Base-by-base conservation (phyloP, 495 filamentous ascomycete species). In the Aspergillus funiculosus region DNA sequence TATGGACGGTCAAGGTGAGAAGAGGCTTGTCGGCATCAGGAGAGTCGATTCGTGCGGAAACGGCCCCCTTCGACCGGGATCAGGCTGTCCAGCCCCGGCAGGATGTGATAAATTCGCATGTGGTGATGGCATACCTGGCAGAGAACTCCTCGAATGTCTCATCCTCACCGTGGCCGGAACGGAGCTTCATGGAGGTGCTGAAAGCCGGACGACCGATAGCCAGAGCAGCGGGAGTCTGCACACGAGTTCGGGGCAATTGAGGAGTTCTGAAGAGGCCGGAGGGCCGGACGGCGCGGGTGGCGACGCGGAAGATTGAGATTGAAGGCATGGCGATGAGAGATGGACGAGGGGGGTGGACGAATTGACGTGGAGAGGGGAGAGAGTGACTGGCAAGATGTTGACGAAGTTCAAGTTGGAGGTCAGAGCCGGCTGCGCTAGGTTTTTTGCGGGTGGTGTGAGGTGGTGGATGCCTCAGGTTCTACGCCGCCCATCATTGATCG, bases 141-240 rank as follows among this genome's bases (percentile, higher is more conserved):
- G 86, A 88, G 71, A 99, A 99, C 77, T 99, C 89, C 78, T 99
- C 92, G 61, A 92, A 99, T 60, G 81, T 95, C 82, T 99, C 81
- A 54, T 85, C 92, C 66, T 91, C 85, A 64, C 88, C 80, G 40
- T 64, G 62, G 50, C 74, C 75, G 60, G 66, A 68, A 44, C 67
- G 66, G 59, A 73, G 72, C 64, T 76, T 69, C 63, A 67, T 69
- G 60, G 79, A 76, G 59, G 80, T 85, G 76, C 81, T 85, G 78
- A 86, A 86, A 72, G 68, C 76, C 68, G 67, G 74, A 52, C 76
- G 66, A 57, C 62, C 66, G 59, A 68, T 67, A 58, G 73, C 58
- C 53, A 71, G 63, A 62, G 73, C 63, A 54, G 67, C 59, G 58
- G 71, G 73, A 61, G 63, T 66, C 72, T 80, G 61, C 64, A 76